Conservation (phyloP, 306 rosid genomes). For the Prosopis cineraria region DNA sequence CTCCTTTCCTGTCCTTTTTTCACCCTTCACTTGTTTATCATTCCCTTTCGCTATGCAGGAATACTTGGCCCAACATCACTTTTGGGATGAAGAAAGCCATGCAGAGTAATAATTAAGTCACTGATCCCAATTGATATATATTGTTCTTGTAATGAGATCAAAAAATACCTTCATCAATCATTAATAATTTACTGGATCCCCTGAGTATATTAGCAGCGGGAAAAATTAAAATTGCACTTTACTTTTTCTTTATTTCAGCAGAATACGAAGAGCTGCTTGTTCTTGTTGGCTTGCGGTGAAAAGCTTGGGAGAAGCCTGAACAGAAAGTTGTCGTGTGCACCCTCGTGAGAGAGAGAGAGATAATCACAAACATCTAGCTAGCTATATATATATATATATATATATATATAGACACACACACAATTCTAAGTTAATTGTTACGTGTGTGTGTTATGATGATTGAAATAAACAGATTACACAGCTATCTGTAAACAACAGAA, state of each 20-base stretch:
- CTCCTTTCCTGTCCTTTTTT: conserved; percentile 8
- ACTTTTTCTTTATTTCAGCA: conserved; percentile 8
- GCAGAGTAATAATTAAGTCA: not conserved
- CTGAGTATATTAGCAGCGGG: not conserved
- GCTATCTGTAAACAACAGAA: not conserved
- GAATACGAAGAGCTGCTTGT: not conserved
- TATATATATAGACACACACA: no score
- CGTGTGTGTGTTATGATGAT: not conserved
- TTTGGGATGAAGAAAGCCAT: not conserved
- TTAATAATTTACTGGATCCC: not conserved
- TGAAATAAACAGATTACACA: not conserved
- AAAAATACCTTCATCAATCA: not conserved
- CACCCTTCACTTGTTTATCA: not conserved
- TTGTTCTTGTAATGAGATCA: not conserved
- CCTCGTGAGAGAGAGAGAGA: conserved; percentile 34
- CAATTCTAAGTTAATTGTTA: not conserved
- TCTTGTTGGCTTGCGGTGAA: not conserved
- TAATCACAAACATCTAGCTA: conserved; percentile 29
- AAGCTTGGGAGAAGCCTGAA: conserved; percentile 27
- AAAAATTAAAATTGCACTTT: conserved; percentile 13
- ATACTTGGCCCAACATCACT: not conserved
- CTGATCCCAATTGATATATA: not conserved
- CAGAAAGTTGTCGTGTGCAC: conserved; percentile 29
- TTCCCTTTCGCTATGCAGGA: not conserved
- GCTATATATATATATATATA: not conserved